Base-by-base conservation (phyloP, 2,329 filamentous ascomycete genomes). In the Diaporthe citrichinensis region DNA sequence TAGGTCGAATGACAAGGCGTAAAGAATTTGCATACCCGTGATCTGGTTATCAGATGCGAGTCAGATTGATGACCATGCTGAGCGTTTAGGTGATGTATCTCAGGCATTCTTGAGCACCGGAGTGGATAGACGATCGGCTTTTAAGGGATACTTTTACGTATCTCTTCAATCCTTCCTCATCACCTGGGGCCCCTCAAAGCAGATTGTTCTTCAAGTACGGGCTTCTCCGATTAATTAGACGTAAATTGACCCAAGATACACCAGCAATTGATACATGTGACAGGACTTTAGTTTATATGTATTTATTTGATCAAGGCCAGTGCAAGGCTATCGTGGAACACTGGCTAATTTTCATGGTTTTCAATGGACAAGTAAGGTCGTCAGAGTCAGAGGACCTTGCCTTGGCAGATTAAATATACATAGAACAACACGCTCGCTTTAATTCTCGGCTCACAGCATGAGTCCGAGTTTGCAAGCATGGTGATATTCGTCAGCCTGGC, bases 401-500 rank as follows among this genome's bases (percentile, higher is more conserved):
- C 15, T 25, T 4, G 62, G 28, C 61, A 34, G 44, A 51, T 15
- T 53, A 28, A 53, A 28, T 68, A 39, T 25, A n/a, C 46, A 20
- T 36, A 51, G 44, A 4, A 3, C 31, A 39, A 36, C 23, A 41
- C 9, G 14, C 46, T 68, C 65, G 65, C 65, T 68, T 3, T 53
- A 53, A 68, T 68, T 53, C n/a, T 68, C 65, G 65, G 65, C n/a
- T 28, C 34, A 2, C 31, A 53, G 15, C 20, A 51, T 39, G 9
- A 17, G 3, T n/a, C 65, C 65, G 65, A 39, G 2, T 28, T 53
- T 14, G 4, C 15, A 20, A 34, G 46, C 23, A 6, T 28, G 49
- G 6, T 28, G 23, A 53, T 51, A 17, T 53, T 53, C 46, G 46
- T 53, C 46, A 53, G 46, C 46, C 46, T 68, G 65, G 31, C 65